These are phyloP conservation scores for Fusarium graminum DNA, from an alignment of 2,329 filamentous ascomycete genomes.

Conservation along the genomic window DNA sequence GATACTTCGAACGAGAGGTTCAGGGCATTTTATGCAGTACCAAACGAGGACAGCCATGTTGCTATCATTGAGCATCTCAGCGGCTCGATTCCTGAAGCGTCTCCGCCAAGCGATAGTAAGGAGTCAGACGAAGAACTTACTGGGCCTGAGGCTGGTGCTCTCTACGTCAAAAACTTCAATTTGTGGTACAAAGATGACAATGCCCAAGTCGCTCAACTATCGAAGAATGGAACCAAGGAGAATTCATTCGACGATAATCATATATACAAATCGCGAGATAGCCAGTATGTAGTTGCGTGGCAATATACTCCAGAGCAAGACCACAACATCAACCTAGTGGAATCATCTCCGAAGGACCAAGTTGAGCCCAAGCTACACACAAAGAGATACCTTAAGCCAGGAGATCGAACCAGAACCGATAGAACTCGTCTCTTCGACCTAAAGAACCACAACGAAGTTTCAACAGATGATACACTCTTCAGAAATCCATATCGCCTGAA, in stretches of 20 bases:
- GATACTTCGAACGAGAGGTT: conserved; percentile 21
- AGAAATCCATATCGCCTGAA: conserved; percentile 41
- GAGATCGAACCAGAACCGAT: conserved; percentile 43
- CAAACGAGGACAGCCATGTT: conserved; percentile 23
- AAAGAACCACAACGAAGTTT: conserved; percentile 32
- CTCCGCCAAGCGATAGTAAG: not conserved
- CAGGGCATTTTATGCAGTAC: conserved; percentile 32
- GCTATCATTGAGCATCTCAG: conserved; percentile 31
- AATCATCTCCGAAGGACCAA: conserved; percentile 49
- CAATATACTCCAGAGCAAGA: conserved; percentile 44
- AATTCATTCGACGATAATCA: conserved; percentile 38
- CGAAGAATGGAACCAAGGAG: conserved; percentile 33
- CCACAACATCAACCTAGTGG: conserved; percentile 37
- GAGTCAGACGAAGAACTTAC: not conserved
- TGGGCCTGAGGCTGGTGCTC: not conserved
- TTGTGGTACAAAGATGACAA: conserved; percentile 20
- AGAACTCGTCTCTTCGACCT: conserved; percentile 49
- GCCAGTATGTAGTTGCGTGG: conserved; percentile 38
- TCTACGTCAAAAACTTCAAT: conserved; percentile 25
- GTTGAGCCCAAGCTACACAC: conserved; percentile 46
- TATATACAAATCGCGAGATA: conserved; percentile 36
- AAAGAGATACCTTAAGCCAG: conserved; percentile 47
- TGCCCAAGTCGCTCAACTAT: conserved; percentile 29
- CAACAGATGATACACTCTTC: conserved; percentile 44
- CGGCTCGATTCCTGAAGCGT: conserved; percentile 6